A percentile compares a stretch with the other conserved stretches of the same genome.
These are phyloP conservation scores for Miscanthus lutarioriparius DNA, from an alignment of 176 grass and related monocot genomes.

Conservation along the genomic window DNA sequence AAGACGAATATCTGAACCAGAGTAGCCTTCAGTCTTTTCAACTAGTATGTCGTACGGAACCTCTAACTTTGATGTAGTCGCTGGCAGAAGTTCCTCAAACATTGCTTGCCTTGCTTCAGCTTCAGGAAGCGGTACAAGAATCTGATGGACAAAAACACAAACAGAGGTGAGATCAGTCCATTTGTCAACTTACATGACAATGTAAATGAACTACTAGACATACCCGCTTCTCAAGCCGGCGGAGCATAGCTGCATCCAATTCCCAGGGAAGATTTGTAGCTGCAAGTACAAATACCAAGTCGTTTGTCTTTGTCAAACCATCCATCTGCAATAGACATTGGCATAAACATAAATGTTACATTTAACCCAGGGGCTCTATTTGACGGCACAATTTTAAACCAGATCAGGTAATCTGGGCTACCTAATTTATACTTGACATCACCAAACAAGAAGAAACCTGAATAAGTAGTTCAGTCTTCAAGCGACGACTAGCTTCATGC, in stretches of 20 bases:
- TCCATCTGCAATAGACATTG: conserved; percentile 78
- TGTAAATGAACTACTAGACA: background rate
- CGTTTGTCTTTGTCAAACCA: conserved; percentile 91
- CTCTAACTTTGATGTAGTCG: conserved; percentile 44
- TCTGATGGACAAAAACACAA: conserved; percentile 41
- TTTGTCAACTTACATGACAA: background rate
- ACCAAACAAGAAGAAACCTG: conserved; percentile 49
- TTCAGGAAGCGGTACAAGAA: conserved; percentile 93
- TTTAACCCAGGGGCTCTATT: background rate
- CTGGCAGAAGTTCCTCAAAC: conserved; percentile 80
- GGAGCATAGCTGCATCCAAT: conserved; percentile 91
- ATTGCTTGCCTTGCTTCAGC: conserved; percentile 84
- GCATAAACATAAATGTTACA: conserved; percentile 14
- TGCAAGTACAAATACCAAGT: conserved; percentile 92
- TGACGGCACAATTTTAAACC: conserved; percentile 1
- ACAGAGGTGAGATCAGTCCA: background rate
- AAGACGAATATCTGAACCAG: conserved; percentile 88
- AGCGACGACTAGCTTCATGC: conserved; percentile 89
- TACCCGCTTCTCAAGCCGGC: conserved; percentile 88
- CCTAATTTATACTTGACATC: background rate
- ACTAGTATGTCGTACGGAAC: conserved; percentile 69
- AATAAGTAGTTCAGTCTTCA: conserved; percentile 95
- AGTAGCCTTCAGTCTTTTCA: conserved; percentile 85
- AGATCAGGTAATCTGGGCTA: background rate
- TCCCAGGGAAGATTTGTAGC: conserved; percentile 98